Percentiles rank a stretch among this genome's conserved stretches.
Evolutionary conservation across 1,139 yeast species (phyloP).

Genomic region (Yamadazyma kanchanaburiensis): DNA sequence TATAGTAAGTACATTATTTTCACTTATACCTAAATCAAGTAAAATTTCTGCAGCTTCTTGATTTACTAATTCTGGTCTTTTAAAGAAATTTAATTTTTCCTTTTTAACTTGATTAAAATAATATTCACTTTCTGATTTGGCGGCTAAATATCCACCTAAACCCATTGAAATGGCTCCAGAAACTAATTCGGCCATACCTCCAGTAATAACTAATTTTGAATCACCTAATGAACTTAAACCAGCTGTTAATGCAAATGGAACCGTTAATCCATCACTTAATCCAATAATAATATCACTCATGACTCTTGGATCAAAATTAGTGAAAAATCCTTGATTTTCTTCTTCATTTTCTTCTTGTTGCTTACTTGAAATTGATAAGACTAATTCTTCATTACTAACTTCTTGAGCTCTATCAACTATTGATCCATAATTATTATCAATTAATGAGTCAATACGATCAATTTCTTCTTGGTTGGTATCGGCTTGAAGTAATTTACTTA

Average conservation of each 20-base stretch:
- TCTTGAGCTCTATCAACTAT: slow-evolving; percentile 34
- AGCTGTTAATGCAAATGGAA: slow-evolving; percentile 81
- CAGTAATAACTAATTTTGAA: slow-evolving; percentile 71
- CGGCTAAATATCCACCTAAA: slow-evolving; percentile 78
- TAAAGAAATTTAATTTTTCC: slow-evolving; percentile 67
- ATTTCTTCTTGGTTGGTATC: slow-evolving; percentile 24
- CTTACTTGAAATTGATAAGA: slow-evolving; percentile 19
- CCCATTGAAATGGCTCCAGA: slow-evolving; percentile 88
- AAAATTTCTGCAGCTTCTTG: slow-evolving; percentile 74
- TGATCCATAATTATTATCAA: slow-evolving; percentile 41
- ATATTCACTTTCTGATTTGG: slow-evolving; percentile 74
- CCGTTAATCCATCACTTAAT: slow-evolving; percentile 76
- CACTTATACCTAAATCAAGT: slow-evolving; percentile 66
- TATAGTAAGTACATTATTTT: slow-evolving; percentile 61
- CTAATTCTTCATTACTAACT: slow-evolving; percentile 39
- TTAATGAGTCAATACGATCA: slow-evolving; percentile 31
- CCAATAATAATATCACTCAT: slow-evolving; percentile 82
- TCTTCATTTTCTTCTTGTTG: slow-evolving; percentile 21
- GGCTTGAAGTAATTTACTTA: slow-evolving; percentile 21
- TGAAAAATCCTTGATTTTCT: slow-evolving; percentile 33
- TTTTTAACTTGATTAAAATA: slow-evolving; percentile 66
- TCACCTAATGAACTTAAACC: slow-evolving; percentile 78
- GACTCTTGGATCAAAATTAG: slow-evolving; percentile 61
- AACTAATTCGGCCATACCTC: slow-evolving; percentile 82
- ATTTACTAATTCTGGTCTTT: slow-evolving; percentile 55